Base-by-base conservation (phyloP, 345 rosid species). In the Brassica carinata region DNA sequence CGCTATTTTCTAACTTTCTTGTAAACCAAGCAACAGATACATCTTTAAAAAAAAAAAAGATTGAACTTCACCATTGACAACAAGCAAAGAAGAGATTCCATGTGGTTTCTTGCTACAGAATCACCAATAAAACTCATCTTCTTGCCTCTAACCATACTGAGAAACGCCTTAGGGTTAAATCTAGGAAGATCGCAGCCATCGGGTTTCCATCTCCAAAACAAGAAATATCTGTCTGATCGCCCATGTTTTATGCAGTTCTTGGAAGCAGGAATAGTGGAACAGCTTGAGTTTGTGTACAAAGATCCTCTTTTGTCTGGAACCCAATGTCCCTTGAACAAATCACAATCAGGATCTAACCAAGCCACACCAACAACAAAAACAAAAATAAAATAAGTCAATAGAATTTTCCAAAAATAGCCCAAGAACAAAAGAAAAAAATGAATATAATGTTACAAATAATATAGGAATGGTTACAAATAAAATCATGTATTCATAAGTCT, bases 181-280 rank as follows among this genome's bases (percentile, higher is more conserved):
- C 89, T 84, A 0, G 92, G 90, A 65, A 95, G 89, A 67, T 88
- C 78, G 75, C 98, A 95, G 14, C 69, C 80, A 8, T 89, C 77
- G 0, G 99, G 99, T 82, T 89, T 90, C 99, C 99, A 93, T 83
- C 91, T 88, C 99, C 97, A 95, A n/a, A 81, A 87, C 61, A 91
- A 86, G 69, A 91, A 95, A 72, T 83, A 90, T 67, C 1, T 75
- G 83, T 95, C 92, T 58, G 4, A 53, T 78, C 96, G 88, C 8
- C 98, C 98, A 31, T 93, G 85, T 79, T 40, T 83, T 48, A 95
- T 89, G 18, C 97, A 90, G 75, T 93, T 89, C 82, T 90, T 90
- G 0, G 97, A 89, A 6, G 70, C 82, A 1, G 98, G 97, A 82
- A 95, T 84, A 3, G 98, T 91, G 5, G 76, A n/a, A 77, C 98